phyloP scores from a whole-genome alignment of 2,329 filamentous ascomycete species.

The Aspergillus ruber region DNA sequence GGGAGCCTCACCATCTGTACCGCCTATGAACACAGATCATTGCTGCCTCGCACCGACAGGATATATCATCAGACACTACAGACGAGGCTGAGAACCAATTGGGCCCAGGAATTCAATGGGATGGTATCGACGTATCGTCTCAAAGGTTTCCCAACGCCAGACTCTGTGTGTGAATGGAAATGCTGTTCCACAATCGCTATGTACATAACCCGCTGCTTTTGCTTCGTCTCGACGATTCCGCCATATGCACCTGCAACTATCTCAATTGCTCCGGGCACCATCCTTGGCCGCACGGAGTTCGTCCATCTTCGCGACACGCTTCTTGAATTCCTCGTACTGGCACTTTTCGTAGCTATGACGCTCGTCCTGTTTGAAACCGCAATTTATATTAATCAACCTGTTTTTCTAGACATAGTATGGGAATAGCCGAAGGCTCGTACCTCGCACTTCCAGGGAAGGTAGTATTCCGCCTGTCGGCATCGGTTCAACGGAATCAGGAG shows the following conservation, averaged over 20 bases:
- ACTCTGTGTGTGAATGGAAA: conserved; percentile 27
- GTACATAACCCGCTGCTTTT: conserved; percentile 31
- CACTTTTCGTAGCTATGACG: conserved; percentile 98
- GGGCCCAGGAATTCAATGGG: conserved; percentile 1
- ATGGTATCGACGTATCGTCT: conserved; percentile 8
- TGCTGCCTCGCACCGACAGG: no score
- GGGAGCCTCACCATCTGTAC: no score
- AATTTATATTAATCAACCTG: neutral
- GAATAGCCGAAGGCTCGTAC: conserved; percentile 48
- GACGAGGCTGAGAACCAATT: neutral
- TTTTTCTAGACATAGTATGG: conserved; percentile 1
- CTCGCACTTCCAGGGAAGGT: conserved; percentile 95
- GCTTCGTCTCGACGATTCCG: conserved; percentile 19
- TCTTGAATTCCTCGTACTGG: conserved; percentile 98
- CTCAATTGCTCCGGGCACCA: conserved; percentile 75
- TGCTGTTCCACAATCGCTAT: conserved; percentile 33
- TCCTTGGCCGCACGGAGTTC: conserved; percentile 82
- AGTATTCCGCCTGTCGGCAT: conserved; percentile 87
- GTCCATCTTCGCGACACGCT: conserved; percentile 97
- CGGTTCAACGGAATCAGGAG: conserved; percentile 93
- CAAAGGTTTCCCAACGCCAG: conserved; percentile 28
- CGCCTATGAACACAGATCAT: no score
- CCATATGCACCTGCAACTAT: conserved; percentile 11
- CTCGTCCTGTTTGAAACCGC: conserved; percentile 63
- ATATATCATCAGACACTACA: neutral